A percentile compares a stretch with the other conserved stretches of the same genome.
These are phyloP conservation scores for Termitomyces sp. DNA, from an alignment of 768 basidiomycete genomes.

Conservation along the genomic window DNA sequence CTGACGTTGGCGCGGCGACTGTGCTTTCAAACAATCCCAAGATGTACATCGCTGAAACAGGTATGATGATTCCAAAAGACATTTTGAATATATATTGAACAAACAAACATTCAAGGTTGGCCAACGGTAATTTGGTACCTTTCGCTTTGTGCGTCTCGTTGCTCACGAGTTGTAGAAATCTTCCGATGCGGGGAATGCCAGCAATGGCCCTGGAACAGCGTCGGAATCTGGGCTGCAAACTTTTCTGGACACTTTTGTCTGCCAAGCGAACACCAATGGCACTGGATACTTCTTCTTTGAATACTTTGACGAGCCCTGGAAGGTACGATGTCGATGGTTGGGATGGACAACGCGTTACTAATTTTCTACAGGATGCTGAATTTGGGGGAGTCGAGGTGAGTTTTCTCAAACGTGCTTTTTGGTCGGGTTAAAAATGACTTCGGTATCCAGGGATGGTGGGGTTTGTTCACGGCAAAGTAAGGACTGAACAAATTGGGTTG, in stretches of 20 bases:
- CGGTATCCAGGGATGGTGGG: slow-evolving; percentile 37
- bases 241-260: slow-evolving; percentile 86
- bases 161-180: slow-evolving; percentile 38
- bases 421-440: background rate
- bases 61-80: slow-evolving; percentile 21
- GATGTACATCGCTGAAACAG: slow-evolving; percentile 94
- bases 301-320: slow-evolving; percentile 80
- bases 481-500: slow-evolving; percentile 2
- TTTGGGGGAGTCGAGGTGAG: slow-evolving; percentile 74
- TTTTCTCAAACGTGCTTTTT: background rate
- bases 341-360: background rate
- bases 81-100: background rate
- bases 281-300: slow-evolving; percentile 90
- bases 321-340: slow-evolving; percentile 34
- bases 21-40: slow-evolving; percentile 62
- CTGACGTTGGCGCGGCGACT: slow-evolving; percentile 54
- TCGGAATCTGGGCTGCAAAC: slow-evolving; percentile 51
- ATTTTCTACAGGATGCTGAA: slow-evolving; percentile 34
- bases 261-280: slow-evolving; percentile 75
- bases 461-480: slow-evolving; percentile 38
- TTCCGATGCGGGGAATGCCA: slow-evolving; percentile 48
- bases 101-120: slow-evolving; percentile 33
- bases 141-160: background rate
- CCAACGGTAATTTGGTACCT: slow-evolving; percentile 44
- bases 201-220: slow-evolving; percentile 65